Evolutionary conservation across 805 yeast genomes (phyloP).

Genomic region (Hanseniaspora lindneri): DNA sequence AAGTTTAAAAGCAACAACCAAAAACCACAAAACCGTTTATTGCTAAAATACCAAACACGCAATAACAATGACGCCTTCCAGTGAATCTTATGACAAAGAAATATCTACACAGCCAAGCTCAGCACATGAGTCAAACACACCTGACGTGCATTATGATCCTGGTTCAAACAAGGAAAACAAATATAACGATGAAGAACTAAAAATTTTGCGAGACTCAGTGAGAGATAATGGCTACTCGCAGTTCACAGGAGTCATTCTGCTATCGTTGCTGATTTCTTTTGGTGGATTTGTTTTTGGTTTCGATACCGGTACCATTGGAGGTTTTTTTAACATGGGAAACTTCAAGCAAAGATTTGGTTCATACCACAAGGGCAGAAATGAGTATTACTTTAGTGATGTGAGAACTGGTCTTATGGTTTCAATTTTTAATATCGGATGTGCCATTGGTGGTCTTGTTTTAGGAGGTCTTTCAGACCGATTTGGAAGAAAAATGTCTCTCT

Average conservation of each 20-base stretch:
- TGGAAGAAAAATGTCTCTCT: conserved; percentile 56
- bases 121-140: too few species aligned
- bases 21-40: too few species aligned
- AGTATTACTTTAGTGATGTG: conserved; percentile 37
- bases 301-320: conserved; percentile 73
- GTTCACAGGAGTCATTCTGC: conserved; percentile 25
- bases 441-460: conserved; percentile 54
- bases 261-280: conserved; percentile 28
- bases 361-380: conserved; percentile 32
- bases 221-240: conserved; percentile 27
- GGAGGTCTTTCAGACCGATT: conserved; percentile 48
- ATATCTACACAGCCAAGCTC: neutral
- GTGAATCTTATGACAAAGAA: too few species aligned
- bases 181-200: conserved; percentile 4
- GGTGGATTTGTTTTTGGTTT: conserved; percentile 55
- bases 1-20: too few species aligned
- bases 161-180: neutral
- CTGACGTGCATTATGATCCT: neutral
- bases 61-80: too few species aligned
- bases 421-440: conserved; percentile 64
- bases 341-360: conserved; percentile 50
- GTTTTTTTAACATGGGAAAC: conserved; percentile 49
- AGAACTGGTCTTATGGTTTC: conserved; percentile 49
- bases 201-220: neutral
- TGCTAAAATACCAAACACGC: too few species aligned